A percentile compares a stretch with the other conserved stretches of the same genome.
Conservation (phyloP, 2,329 filamentous ascomycete species). For the Byssoonygena ceratinophila region DNA sequence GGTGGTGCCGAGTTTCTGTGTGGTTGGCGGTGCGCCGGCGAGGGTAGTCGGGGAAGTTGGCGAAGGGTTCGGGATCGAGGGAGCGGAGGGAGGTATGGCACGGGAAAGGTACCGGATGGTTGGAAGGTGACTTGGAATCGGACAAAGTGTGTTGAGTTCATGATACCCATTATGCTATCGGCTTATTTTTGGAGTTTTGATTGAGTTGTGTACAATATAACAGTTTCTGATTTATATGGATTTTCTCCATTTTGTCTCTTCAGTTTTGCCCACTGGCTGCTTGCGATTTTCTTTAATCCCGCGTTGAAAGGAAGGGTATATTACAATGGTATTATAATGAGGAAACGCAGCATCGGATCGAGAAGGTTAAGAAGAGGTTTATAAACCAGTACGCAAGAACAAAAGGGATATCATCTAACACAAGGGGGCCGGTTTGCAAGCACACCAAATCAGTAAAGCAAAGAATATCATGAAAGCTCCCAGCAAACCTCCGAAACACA, state of each 20-base stretch:
- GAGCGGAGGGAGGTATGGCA: slow-evolving; percentile 36
- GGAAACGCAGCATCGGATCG: not conserved
- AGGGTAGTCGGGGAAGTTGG: slow-evolving; percentile 67
- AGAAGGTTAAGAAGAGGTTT: not conserved
- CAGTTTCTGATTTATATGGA: not conserved
- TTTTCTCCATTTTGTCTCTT: not conserved
- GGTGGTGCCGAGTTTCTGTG: slow-evolving; percentile 83
- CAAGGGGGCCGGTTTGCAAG: not conserved
- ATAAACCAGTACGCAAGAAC: slow-evolving; percentile 21
- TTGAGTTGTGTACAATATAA: too few species aligned
- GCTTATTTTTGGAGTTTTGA: too few species aligned
- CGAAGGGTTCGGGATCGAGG: slow-evolving; percentile 29
- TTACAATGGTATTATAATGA: slow-evolving; percentile 13
- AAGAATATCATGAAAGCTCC: slow-evolving; percentile 20
- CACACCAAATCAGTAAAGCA: slow-evolving; percentile 17
- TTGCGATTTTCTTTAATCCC: not conserved
- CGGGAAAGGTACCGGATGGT: slow-evolving; percentile 32
- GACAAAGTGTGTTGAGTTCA: not conserved
- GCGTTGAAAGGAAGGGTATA: slow-evolving; percentile 11
- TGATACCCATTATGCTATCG: slow-evolving; percentile 3
- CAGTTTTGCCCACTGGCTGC: not conserved
- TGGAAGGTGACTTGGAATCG: not conserved
- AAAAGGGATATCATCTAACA: slow-evolving; percentile 35
- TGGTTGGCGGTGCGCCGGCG: slow-evolving; percentile 76
- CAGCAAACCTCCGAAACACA: slow-evolving; percentile 23